These are phyloP conservation scores for Hanseniaspora valbyensis DNA, from an alignment of 805 yeast genomes.

Conservation along the genomic window DNA sequence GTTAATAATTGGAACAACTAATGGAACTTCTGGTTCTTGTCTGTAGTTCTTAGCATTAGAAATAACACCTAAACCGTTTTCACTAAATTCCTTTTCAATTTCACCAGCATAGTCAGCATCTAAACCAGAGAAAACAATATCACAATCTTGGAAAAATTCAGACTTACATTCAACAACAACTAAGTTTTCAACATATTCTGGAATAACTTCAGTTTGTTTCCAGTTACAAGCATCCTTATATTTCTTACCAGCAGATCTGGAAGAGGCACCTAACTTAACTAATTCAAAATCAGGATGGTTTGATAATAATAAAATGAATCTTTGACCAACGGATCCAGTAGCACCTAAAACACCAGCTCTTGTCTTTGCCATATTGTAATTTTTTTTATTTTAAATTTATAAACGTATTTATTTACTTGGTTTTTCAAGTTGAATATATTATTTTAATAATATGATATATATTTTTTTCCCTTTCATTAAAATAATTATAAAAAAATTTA, in stretches of 20 bases:
- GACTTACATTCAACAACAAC: slow-evolving; percentile 68
- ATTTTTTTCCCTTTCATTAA: no score
- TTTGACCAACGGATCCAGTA: slow-evolving; percentile 95
- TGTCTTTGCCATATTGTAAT: slow-evolving; percentile 23
- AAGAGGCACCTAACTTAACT: slow-evolving; percentile 78
- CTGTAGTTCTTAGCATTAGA: slow-evolving; percentile 96
- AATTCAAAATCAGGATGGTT: slow-evolving; percentile 86
- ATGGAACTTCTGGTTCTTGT: slow-evolving; percentile 75
- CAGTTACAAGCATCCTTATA: slow-evolving; percentile 81
- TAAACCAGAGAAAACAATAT: slow-evolving; percentile 85
- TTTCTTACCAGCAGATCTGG: slow-evolving; percentile 84
- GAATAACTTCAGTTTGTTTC: slow-evolving; percentile 84
- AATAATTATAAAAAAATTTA: no score
- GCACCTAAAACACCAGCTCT: slow-evolving; percentile 89
- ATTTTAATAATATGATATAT: not conserved
- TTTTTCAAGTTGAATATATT: not conserved
- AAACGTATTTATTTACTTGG: not conserved
- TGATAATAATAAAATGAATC: slow-evolving; percentile 74
- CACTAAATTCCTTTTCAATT: slow-evolving; percentile 75
- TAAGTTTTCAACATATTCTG: slow-evolving; percentile 51
- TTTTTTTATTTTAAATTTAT: not conserved
- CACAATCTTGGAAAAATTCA: slow-evolving; percentile 75
- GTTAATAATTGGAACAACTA: slow-evolving; percentile 90
- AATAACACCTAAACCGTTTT: slow-evolving; percentile 69
- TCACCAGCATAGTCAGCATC: slow-evolving; percentile 91